Evolutionary conservation across 805 yeast genomes (phyloP).

Genomic region (Ogataea allantospora): DNA sequence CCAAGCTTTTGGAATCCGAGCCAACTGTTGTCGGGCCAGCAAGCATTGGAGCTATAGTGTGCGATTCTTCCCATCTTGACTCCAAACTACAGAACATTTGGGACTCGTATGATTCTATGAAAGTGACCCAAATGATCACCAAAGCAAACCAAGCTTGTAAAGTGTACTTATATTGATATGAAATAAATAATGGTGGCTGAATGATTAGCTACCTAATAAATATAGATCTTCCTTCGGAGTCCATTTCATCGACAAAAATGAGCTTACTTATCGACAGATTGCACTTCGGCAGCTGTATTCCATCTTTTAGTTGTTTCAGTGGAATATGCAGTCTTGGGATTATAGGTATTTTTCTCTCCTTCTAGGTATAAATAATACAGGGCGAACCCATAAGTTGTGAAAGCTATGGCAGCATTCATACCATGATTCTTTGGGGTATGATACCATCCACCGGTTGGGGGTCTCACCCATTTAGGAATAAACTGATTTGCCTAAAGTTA

Average conservation of each 20-base stretch:
- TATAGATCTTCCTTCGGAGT: constrained; percentile 6
- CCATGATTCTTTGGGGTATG: constrained; percentile 51
- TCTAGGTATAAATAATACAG: constrained; percentile 35
- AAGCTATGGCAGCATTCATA: constrained; percentile 41
- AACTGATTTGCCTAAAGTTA: constrained; percentile 11
- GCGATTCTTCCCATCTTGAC: constrained; percentile 63
- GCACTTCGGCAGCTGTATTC: constrained; percentile 44
- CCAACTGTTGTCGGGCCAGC: constrained; percentile 39
- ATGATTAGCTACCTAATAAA: constrained; percentile 2
- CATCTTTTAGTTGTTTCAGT: constrained; percentile 42
- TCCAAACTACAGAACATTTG: constrained; percentile 57
- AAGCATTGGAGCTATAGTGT: constrained; percentile 52
- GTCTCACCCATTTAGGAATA: constrained; percentile 34
- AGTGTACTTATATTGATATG: constrained; percentile 45
- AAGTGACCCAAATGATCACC: constrained; percentile 39
- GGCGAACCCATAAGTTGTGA: constrained; percentile 38
- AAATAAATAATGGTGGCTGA: constrained; percentile 6
- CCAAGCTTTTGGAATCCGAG: constrained; percentile 45
- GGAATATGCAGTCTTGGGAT: constrained; percentile 37
- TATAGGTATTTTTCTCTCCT: constrained; percentile 37
- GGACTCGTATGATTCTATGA: constrained; percentile 51
- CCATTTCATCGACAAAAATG: too few species aligned
- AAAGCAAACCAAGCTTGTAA: constrained; percentile 40
- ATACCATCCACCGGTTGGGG: constrained; percentile 59
- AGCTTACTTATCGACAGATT: background rate